Percentiles rank a stretch among this genome's conserved stretches.
Conservation (phyloP, 805 yeast species). For the Starmerella kuoi region DNA sequence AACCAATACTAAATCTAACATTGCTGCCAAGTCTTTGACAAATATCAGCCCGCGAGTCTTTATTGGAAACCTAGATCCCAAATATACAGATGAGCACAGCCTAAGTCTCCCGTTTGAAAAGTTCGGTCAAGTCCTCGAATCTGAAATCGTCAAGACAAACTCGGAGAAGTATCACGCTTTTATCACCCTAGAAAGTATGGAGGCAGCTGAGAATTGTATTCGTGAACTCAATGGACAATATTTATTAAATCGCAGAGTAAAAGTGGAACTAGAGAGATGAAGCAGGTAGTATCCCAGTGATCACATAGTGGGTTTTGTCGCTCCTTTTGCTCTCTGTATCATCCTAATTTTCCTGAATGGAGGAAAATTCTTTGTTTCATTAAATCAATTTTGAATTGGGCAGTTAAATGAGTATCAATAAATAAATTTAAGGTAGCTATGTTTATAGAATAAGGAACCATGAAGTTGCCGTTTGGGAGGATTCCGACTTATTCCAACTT, state of each 20-base stretch:
- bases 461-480: too few relatives aligned
- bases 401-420: too few relatives aligned
- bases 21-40: slow-evolving; percentile 25
- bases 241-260: slow-evolving; percentile 40
- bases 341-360: too few relatives aligned
- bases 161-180: slow-evolving; percentile 54
- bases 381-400: too few relatives aligned
- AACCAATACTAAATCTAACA: neutral
- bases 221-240: slow-evolving; percentile 53
- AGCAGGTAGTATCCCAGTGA: too few relatives aligned
- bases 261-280: slow-evolving; percentile 6
- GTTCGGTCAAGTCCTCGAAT: slow-evolving; percentile 42
- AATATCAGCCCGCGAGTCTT: slow-evolving; percentile 42
- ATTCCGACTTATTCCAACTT: too few relatives aligned
- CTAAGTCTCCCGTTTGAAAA: slow-evolving; percentile 47
- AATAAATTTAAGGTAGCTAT: too few relatives aligned
- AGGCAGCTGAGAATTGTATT: slow-evolving; percentile 59
- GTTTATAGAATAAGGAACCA: too few relatives aligned
- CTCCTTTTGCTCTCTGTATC: too few relatives aligned
- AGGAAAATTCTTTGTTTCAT: too few relatives aligned
- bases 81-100: slow-evolving; percentile 46
- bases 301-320: too few relatives aligned
- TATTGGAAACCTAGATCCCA: slow-evolving; percentile 53
- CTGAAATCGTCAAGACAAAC: slow-evolving; percentile 11
- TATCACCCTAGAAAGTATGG: slow-evolving; percentile 51